Evolutionary conservation across 495 filamentous ascomycete genomes (phyloP), one percentile per base, ranked within the genome.

Genomic region (Tuber indicum): DNA sequence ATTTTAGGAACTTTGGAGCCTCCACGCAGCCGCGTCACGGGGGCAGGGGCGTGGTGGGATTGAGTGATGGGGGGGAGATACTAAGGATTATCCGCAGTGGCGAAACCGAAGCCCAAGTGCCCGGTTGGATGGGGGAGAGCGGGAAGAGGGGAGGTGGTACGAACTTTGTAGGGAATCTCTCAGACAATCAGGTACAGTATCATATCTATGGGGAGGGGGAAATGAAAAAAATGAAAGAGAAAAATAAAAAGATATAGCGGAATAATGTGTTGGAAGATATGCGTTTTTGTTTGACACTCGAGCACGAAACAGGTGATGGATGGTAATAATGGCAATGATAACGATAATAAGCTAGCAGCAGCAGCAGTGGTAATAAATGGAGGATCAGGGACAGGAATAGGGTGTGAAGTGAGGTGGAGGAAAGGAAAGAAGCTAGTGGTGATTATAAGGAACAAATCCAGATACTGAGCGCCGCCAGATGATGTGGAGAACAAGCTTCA

Each of bases 21-120:
- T 71, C 71, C 66, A n/a, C 77, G 76, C 77, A 76, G 77, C 62
- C 42, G 75, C 72, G 71, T 74, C 78, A 80, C 78, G 72, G n/a
- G 73, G 39, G 4, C 1, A 41, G 39, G 26, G 26, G 58, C 43
- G 17, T 36, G 32, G 73, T 23, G 17, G 71, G 73, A 39, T 58
- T 74, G 78, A 44, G 47, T 70, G 72, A 58, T 73, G 43, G 70
- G n/a, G 58, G 14, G 14, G 32, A 66, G 73, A 1, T 41, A 41
- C 39, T 41, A 41, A 41, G 69, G 72, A 66, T 72, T 62, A 62
- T 79, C 72, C 41, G 71, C 75, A 72, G 78, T 80, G 78, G 77
- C 77, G 71, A 79, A 80, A 79, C 66, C 74, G 74, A 80, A 74
- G 44, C 73, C 77, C 71, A 72, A 76, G 58, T 80, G 26, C 21